phyloP scores from a whole-genome alignment of 176 grass and related monocot species.

The Neostapfia colusana region DNA sequence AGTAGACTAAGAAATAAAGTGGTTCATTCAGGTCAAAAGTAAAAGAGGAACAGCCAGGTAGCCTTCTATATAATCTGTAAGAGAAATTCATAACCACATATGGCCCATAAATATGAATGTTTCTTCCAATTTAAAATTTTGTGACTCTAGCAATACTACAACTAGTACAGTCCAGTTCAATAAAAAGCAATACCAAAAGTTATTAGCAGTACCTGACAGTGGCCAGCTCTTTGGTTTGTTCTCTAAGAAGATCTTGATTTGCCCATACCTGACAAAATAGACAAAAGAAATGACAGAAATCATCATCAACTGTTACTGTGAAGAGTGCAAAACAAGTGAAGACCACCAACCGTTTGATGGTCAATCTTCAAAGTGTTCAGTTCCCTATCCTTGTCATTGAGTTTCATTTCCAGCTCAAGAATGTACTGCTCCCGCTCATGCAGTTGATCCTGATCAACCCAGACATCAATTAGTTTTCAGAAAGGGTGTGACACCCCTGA shows the following conservation, averaged over 20 bases:
- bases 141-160: background rate
- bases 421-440: slow-evolving; percentile 89
- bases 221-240: slow-evolving; percentile 93
- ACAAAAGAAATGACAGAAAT: slow-evolving; percentile 6
- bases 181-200: slow-evolving; percentile 4
- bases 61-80: background rate
- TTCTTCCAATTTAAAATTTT: background rate
- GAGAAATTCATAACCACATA: background rate
- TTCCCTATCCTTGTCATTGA: slow-evolving; percentile 81
- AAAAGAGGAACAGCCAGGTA: background rate
- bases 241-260: slow-evolving; percentile 95
- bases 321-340: slow-evolving; percentile 15
- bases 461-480: slow-evolving; percentile 7
- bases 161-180: slow-evolving; percentile 7
- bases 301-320: background rate
- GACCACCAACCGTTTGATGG: slow-evolving; percentile 76
- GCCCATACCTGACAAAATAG: slow-evolving; percentile 75
- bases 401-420: slow-evolving; percentile 84
- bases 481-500: background rate
- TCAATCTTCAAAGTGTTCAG: slow-evolving; percentile 82
- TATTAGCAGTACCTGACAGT: slow-evolving; percentile 57
- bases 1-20: background rate
- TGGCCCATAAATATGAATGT: background rate
- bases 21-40: background rate
- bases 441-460: slow-evolving; percentile 74